Base-by-base conservation (phyloP, 805 yeast species). In the Candida arabinofermentans region DNA sequence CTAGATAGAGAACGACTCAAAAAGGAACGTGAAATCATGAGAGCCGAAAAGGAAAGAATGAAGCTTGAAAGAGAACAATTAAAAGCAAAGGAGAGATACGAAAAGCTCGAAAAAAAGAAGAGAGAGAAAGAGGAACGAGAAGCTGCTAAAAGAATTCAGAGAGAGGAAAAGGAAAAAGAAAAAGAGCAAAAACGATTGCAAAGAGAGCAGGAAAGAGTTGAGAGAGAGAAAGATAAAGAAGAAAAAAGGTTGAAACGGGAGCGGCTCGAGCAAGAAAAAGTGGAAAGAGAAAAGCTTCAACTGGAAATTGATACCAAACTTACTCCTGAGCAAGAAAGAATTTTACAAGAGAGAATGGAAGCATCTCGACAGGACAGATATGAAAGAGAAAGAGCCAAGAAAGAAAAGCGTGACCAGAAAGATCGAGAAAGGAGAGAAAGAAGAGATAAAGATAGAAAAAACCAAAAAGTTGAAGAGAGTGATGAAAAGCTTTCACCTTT, bases 401-500 rank as follows among this genome's bases (percentile, higher is more conserved):
- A 27, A 27, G 40, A 41, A 31, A 30, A 41, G 42, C 34, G 40
- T 44, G 36, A 48, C 43, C 36, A 46, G 40, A 35, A 52, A 40
- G 33, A 35, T 42, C 37, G 53, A 39, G 37, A 49, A 38, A 36
- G 34, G 41, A 39, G 52, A 43, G 32, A 47, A 42, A 32, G 41
- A 30, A 36, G 39, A 44, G 40, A 46, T 48, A 35, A 54, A 46
- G 46, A 57, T 51, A 41, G 46, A 39, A 38, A 40, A 36, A 39
- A 44, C 31, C 29, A 46, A 42, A 46, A 46, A 32, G 17, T 44
- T 21, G 53, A 53, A 18, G 51, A 51, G 57, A 55, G 71, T 44
- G 86, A 82, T 35, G 78, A 72, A 46, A 79, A 77, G 50, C 62
- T 86, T 38, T 84, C 93, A 0, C 81, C 89, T 0, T 84, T 85